These are phyloP conservation scores for Rhamnella rubrinervis DNA, from an alignment of 331 rosid species.

Conservation along the genomic window DNA sequence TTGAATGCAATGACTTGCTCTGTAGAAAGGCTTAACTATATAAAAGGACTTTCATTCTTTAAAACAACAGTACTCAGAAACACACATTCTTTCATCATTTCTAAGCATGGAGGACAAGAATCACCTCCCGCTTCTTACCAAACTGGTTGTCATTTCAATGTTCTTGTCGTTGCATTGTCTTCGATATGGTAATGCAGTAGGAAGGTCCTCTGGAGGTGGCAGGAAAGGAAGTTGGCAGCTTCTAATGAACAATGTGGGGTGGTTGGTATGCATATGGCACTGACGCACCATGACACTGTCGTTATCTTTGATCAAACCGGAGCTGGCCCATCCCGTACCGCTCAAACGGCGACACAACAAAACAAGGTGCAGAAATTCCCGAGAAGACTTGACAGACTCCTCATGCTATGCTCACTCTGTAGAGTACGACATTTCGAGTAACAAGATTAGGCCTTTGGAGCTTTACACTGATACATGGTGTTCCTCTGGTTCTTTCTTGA, in stretches of 20 bases:
- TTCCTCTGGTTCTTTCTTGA: slow-evolving; percentile 71
- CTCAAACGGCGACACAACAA: slow-evolving; percentile 47
- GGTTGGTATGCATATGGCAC: slow-evolving; percentile 76
- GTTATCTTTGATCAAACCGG: slow-evolving; percentile 66
- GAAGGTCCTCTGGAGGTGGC: background rate
- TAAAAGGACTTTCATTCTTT: too few species aligned
- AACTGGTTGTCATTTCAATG: slow-evolving; percentile 16
- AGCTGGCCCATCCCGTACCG: slow-evolving; percentile 56
- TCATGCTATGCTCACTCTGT: slow-evolving; percentile 78
- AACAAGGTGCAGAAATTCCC: slow-evolving; percentile 30
- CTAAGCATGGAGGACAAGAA: slow-evolving; percentile 25
- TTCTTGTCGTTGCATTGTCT: slow-evolving; percentile 24
- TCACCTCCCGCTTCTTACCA: slow-evolving; percentile 1
- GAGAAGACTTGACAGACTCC: slow-evolving; percentile 37
- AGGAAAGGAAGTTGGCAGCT: slow-evolving; percentile 62
- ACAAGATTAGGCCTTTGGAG: slow-evolving; percentile 52
- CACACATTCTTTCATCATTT: slow-evolving; percentile 6
- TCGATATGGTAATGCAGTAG: slow-evolving; percentile 18
- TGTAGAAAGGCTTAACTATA: background rate
- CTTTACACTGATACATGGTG: slow-evolving; percentile 77
- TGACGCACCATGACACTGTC: slow-evolving; percentile 59
- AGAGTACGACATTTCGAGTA: slow-evolving; percentile 56
- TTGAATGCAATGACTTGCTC: slow-evolving; percentile 1
- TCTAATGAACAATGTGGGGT: slow-evolving; percentile 52
- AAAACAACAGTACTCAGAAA: background rate